Base-by-base conservation (phyloP, 352 stramenopile species). In the Globisporangium echinulatum region DNA sequence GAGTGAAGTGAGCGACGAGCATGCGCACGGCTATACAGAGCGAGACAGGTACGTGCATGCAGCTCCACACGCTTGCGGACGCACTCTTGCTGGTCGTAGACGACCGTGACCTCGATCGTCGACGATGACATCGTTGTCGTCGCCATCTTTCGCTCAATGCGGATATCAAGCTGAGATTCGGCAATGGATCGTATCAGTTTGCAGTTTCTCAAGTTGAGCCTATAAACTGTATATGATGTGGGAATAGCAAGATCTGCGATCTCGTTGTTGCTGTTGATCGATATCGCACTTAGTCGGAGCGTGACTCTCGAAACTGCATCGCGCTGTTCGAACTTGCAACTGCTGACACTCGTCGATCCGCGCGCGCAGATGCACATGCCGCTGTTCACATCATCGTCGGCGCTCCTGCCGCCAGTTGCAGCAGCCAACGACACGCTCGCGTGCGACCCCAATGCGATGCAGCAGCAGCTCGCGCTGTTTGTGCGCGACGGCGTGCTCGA, bases 21-120 rank as follows among this genome's bases (percentile, higher is more conserved):
- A 33, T 33, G 25, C 25, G 25, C 25, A 33, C 25, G 25, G 25
- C n/a, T 5, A 11, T 3, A 52, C 19, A 40, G 1, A 3, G 5
- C 56, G 0, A 37, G 11, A 56, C 13, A 42, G 38, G 54, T 17
- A 47, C 17, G 6, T 40, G 38, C 1, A 43, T 0, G 44, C 44
- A 49, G 44, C 9, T 13, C 51, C 11, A 10, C 10, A 6, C 3
- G 4, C 10, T 17, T 6, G 10, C 43, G n/a, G 37, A 78, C 80
- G 67, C 58, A 88, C 81, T 91, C 81, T 49, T 84, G 60, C 38
- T 69, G 64, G 49, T 79, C 49, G 61, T 70, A 89, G 17, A 91
- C 74, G 38, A 89, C 69, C 7, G 70, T 66, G 48, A 89, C 59
- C 46, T 80, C 66, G 52, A 74, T 59, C 38, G 37, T 56, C 37